Evolutionary conservation across 202 grass and related monocot genomes (phyloP).

Genomic region (Panicum virgatum): DNA sequence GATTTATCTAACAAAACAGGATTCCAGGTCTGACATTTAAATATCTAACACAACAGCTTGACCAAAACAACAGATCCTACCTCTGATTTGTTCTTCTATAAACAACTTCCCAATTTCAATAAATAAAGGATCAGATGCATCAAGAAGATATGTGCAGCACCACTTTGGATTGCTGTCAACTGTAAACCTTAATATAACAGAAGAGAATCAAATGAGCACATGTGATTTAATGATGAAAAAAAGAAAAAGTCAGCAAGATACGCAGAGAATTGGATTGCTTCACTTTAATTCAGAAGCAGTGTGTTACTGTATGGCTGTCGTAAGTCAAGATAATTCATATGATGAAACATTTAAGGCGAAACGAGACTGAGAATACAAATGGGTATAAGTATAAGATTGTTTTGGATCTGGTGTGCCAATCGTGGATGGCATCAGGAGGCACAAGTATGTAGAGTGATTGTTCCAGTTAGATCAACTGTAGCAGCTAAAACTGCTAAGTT

Average conservation of each 20-base stretch:
- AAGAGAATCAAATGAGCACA: constrained; percentile 33
- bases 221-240: constrained; percentile 8
- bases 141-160: constrained; percentile 74
- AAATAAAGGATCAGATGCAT: constrained; percentile 72
- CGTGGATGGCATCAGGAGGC: neutral
- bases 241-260: neutral
- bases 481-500: constrained; percentile 13
- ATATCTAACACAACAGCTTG: constrained; percentile 14
- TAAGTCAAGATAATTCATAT: constrained; percentile 18
- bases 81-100: constrained; percentile 71
- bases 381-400: neutral
- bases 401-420: neutral
- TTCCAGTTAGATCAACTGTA: neutral
- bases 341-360: neutral
- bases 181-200: constrained; percentile 62
- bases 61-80: constrained; percentile 39
- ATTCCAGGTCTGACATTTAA: neutral
- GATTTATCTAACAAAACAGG: neutral
- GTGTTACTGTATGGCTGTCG: neutral
- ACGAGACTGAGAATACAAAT: constrained; percentile 7
- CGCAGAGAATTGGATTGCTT: constrained; percentile 13
- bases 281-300: neutral
- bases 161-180: constrained; percentile 65
- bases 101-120: constrained; percentile 63
- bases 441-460: neutral